Percentiles rank a stretch among this genome's conserved stretches.
Conservation (phyloP, 345 rosid species). For the Erucastrum elatum region DNA sequence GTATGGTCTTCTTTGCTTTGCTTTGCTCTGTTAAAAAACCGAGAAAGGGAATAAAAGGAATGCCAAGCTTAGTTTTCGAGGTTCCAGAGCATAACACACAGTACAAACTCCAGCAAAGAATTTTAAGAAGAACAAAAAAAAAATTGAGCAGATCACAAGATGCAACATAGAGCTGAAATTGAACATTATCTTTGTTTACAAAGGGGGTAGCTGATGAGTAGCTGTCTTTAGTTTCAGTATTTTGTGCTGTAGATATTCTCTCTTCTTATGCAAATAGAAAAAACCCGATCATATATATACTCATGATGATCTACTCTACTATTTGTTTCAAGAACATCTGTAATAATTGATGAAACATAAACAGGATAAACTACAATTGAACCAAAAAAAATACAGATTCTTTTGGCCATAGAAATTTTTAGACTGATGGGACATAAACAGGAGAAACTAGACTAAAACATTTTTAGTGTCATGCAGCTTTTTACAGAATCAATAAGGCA, state of each 20-base stretch:
- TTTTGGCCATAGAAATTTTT: no score
- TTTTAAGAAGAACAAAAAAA: not conserved
- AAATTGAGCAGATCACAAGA: not conserved
- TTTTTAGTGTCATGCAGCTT: not conserved
- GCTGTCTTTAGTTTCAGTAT: conserved; percentile 26
- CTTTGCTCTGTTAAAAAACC: conserved; percentile 6
- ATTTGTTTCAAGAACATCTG: not conserved
- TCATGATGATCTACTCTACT: not conserved
- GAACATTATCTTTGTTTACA: conserved; percentile 25
- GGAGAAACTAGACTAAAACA: not conserved
- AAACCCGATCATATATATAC: conserved; percentile 16
- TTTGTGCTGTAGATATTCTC: not conserved
- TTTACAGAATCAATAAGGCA: not conserved
- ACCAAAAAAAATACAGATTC: no score
- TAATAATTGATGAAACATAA: not conserved
- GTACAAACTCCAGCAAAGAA: not conserved
- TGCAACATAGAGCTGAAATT: not conserved
- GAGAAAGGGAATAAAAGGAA: not conserved
- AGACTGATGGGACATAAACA: not conserved
- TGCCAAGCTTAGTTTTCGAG: not conserved
- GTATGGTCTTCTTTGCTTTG: conserved; percentile 20
- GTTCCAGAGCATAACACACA: no score
- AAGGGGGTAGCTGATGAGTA: conserved; percentile 31
- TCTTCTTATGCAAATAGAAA: conserved; percentile 34
- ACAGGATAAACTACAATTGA: no score